Conservation (phyloP, 192 early-diverging fungal species). For the Anaeromyces robustus region DNA sequence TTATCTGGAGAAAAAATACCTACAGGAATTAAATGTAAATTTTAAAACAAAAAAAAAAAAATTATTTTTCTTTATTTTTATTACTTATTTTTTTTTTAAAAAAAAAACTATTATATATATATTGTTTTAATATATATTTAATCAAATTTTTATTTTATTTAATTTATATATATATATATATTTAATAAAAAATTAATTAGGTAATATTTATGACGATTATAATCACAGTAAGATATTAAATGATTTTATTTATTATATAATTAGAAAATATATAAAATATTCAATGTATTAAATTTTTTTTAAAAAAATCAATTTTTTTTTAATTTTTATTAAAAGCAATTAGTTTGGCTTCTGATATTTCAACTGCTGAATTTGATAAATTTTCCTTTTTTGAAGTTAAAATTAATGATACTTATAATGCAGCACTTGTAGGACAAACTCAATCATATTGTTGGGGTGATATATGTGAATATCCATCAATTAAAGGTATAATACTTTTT, state of each 20-base stretch:
- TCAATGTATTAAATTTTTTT: too few species aligned
- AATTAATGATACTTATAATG: background rate
- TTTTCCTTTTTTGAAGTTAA: background rate
- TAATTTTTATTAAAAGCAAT: background rate
- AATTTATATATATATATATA: too few species aligned
- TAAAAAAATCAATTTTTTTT: too few species aligned
- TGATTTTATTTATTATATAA: too few species aligned
- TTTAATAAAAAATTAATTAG: background rate
- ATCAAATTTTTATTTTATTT: too few species aligned
- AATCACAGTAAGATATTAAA: background rate
- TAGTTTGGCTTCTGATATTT: background rate
- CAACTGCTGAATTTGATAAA: background rate
- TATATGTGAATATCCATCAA: background rate
- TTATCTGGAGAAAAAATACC: background rate
- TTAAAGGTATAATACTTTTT: background rate
- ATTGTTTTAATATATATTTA: too few species aligned
- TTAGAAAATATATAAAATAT: too few species aligned
- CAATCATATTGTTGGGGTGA: background rate
- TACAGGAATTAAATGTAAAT: background rate
- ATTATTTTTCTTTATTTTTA: too few species aligned
- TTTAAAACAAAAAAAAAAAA: too few species aligned
- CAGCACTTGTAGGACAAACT: background rate
- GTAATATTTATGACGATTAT: background rate
- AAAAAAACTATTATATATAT: too few species aligned
- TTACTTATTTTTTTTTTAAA: too few species aligned